Base-by-base conservation (phyloP, 2,329 filamentous ascomycete species). In the Phoma sp. region DNA sequence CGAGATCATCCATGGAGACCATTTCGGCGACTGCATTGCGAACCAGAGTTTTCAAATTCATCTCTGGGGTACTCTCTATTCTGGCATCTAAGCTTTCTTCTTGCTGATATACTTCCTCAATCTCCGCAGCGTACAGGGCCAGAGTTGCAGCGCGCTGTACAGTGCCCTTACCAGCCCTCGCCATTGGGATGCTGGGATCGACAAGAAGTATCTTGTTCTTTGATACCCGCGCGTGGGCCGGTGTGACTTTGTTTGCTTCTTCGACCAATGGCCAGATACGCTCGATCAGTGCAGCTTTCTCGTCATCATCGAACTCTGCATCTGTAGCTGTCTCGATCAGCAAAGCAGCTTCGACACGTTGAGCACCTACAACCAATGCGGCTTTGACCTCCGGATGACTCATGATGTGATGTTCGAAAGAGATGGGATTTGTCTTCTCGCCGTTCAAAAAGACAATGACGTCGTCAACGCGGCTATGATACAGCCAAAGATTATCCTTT, bases 381-480 rank as follows among this genome's bases (percentile, higher is more conserved):
- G 27, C 27, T 3, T 29, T 29, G 27, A 29, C 27, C 10, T 29
- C 27, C 27, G 27, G 9, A 29, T 29, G 27, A 4, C 27, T 12
- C 31, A 60, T 43, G 5, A 47, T 9, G 15, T 43, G 25, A 7
- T 43, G 40, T 27, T 43, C 40, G 8, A 43, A 43, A n/a, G 40
- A 43, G 7, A 61, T 51, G 25, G 69, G 69, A 10, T 56, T 57
- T 15, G 70, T 58, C 33, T 72, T 73, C 49, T 71, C 70, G 6
- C 70, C 70, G 27, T 65, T 72, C 12, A 55, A 55, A 2, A 73
- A 58, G 4, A 72, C 67, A 15, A 73, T 60, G 1, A 70, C 38
- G 43, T 78, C 76, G 25, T 69, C 67, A 19, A 64, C 66, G 5
- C 77, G 62, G 0, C 76, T 75, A 6, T 38, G 29, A 22, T 61